Conservation (phyloP, 768 basidiomycete genomes). For the Rhodotorula toruloides region DNA sequence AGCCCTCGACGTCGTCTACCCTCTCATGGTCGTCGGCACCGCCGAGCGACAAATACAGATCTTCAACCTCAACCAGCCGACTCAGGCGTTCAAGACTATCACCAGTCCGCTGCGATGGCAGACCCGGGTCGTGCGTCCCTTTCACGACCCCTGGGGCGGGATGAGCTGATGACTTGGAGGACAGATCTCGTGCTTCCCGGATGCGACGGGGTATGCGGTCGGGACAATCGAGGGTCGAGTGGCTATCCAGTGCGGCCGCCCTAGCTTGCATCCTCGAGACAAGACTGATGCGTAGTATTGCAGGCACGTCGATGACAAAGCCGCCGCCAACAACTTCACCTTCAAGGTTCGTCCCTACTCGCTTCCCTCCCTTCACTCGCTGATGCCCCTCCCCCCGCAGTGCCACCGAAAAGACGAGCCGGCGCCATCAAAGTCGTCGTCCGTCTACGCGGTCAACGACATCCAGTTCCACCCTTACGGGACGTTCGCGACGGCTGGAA, state of each 20-base stretch:
- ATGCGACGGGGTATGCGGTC: conserved; percentile 48
- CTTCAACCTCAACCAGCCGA: conserved; percentile 78
- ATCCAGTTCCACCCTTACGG: conserved; percentile 81
- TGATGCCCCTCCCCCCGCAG: background rate
- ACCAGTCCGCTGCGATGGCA: conserved; percentile 90
- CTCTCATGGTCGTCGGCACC: conserved; percentile 67
- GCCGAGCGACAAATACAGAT: conserved; percentile 89
- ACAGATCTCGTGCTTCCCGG: conserved; percentile 48
- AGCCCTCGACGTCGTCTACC: conserved; percentile 38
- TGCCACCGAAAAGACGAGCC: conserved; percentile 63
- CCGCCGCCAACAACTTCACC: conserved; percentile 67
- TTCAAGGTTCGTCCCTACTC: conserved; percentile 56
- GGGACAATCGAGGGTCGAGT: conserved; percentile 63
- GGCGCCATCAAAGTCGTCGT: conserved; percentile 55
- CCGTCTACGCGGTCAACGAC: conserved; percentile 77
- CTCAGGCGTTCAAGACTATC: conserved; percentile 46
- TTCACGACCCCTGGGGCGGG: conserved; percentile 50
- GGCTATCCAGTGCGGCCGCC: conserved; percentile 75
- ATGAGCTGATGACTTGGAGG: background rate
- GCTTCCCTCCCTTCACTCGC: background rate
- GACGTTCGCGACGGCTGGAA: conserved; percentile 76
- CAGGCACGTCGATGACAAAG: conserved; percentile 36
- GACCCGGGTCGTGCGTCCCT: conserved; percentile 66
- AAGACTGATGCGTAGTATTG: background rate
- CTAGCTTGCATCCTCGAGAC: background rate